Base-by-base conservation (phyloP, 208 protist genomes). In the Tetramitus jugosus region DNA sequence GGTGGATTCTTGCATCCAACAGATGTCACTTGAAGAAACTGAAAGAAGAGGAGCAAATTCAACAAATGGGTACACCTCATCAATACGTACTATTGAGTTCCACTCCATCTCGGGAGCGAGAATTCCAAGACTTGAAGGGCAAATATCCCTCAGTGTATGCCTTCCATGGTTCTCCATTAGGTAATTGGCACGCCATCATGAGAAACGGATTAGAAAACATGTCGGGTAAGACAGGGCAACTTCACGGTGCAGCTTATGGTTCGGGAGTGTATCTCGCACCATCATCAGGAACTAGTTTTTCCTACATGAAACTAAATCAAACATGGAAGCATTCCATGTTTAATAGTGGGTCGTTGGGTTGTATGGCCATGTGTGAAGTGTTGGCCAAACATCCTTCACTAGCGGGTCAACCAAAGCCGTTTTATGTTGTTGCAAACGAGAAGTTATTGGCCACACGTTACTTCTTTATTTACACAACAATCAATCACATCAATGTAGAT, bases 141-240 rank as follows among this genome's bases (percentile, higher is more conserved):
- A 69, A 80, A 39, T 69, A 87, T 69, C 76, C 76, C 0, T 56
- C 79, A 29, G 60, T 76, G 42, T 87, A 82, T 13, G 83, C 81
- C 1, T 87, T 85, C 60, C 85, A 87, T 79, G 85, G 85, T 39
- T 84, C 79, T 35, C 35, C 61, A 42, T 68, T 83, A 13, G 76
- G 85, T 56, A 87, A 87, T 60, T 87, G 85, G 85, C 84, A 85
- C 60, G 23, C 46, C n/a, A 87, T 87, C 43, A 62, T 87, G 23
- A 68, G 82, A 7, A 83, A 82, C 1, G 83, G 84, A n/a, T 71
- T 87, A 26, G 20, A 52, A 20, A 87, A 87, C 49, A 29, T 71
- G 49, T 79, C 62, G 17, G 77, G 77, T 49, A 87, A 81, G 20
- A 53, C 60, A 8, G 49, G 79, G 33, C 53, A 82, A 69, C 33